Base-by-base conservation (phyloP, 2,329 filamentous ascomycete species). In the Talaromyces marneffei region DNA sequence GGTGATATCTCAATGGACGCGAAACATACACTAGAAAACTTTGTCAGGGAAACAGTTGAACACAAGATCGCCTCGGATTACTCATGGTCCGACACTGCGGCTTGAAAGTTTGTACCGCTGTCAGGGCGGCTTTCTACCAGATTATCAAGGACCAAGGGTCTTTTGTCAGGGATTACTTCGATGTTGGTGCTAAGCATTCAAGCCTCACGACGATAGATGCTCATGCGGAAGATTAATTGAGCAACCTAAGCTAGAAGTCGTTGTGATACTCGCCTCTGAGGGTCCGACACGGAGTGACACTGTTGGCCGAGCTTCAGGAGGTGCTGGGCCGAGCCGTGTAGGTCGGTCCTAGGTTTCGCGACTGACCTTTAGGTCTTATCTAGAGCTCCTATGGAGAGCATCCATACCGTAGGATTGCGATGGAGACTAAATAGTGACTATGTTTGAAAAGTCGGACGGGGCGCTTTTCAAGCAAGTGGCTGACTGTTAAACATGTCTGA, bases 1-100 rank as follows among this genome's bases (percentile, higher is more conserved):
- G 77, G 74, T 56, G 83, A 82, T 62, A 75, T 79, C 42, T 71
- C 70, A 10, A 72, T 71, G 65, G 75, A 74, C 56, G 79, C 78
- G n/a, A 76, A 67, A n/a, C 68, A 69, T 46, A 70, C 82, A 65
- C 75, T 89, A 71, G 82, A 80, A 68, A 77, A 78, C 20, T 87
- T 89, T 70, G 79, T 89, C 62, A 83, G 86, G 65, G 84, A 86
- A 55, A 79, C 81, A 14, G 77, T 89, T 70, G 82, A 86, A 67
- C 76, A 80, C 62, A 85, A 85, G 68, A 72, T 86, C 33, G 66
- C 73, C 62, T 66, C 67, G 25, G 72, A 76, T 46, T 75, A 77
- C 58, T 64, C 69, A 37, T 77, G 75, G 75, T 74, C 74, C 60
- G 67, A 75, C 39, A 69, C 73, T 44, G 70, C 71, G 31, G 68